Evolutionary conservation across 257 asterid genomes (phyloP).

Genomic region (Dorcoceras hygrometricum): DNA sequence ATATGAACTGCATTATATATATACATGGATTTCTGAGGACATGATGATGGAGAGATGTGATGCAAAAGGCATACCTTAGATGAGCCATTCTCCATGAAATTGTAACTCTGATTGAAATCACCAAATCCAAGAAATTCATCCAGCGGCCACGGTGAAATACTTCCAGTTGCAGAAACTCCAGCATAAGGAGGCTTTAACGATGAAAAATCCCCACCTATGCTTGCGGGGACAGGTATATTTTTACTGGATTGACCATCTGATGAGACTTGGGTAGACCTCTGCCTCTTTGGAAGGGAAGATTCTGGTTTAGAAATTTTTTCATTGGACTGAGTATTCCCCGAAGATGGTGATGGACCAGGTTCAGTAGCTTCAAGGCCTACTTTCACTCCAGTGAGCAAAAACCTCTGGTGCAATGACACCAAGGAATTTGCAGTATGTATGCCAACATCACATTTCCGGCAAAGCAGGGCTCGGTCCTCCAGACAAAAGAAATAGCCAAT

Average conservation of each 20-base stretch:
- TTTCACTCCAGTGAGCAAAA: conserved; percentile 85
- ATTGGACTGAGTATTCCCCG: conserved; percentile 36
- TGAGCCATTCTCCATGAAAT: conserved; percentile 50
- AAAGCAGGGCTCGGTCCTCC: conserved; percentile 90
- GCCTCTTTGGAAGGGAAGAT: conserved; percentile 28
- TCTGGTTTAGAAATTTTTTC: conserved; percentile 42
- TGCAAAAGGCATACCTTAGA: conserved; percentile 58
- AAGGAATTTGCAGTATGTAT: conserved; percentile 61
- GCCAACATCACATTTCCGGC: conserved; percentile 81
- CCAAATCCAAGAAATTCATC: conserved; percentile 70
- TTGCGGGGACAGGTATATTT: conserved; percentile 35
- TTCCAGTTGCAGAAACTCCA: conserved; percentile 66
- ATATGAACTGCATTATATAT: neutral
- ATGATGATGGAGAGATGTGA: conserved; percentile 4
- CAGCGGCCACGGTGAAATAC: conserved; percentile 64
- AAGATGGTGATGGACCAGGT: conserved; percentile 41
- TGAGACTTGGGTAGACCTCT: conserved; percentile 26
- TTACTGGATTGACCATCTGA: conserved; percentile 37
- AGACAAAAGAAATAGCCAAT: conserved; percentile 89
- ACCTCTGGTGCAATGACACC: conserved; percentile 80
- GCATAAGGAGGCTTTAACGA: conserved; percentile 35
- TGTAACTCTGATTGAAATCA: conserved; percentile 48
- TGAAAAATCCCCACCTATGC: conserved; percentile 30
- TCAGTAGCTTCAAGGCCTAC: conserved; percentile 70
- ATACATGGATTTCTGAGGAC: neutral